Evolutionary conservation across 1,284 basidiomycete genomes (phyloP).

Genomic region (Cutaneotrichosporon mucoides): DNA sequence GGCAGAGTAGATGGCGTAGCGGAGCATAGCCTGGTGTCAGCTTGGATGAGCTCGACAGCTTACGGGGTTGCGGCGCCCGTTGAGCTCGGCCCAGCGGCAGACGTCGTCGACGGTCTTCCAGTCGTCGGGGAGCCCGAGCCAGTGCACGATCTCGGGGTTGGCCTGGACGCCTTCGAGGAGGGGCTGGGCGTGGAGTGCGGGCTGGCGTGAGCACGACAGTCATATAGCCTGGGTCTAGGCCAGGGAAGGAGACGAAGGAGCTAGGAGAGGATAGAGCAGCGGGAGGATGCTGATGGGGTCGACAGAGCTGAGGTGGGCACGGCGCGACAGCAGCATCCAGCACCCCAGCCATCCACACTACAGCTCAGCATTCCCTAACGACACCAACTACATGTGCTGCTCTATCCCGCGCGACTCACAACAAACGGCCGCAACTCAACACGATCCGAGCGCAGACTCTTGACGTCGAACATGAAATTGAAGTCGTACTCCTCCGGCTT

Average conservation of each 20-base stretch:
- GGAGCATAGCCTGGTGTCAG: constrained; percentile 10
- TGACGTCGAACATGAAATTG: constrained; percentile 41
- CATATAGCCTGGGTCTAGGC: no score
- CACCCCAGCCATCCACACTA: no score
- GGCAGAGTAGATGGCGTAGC: constrained; percentile 37
- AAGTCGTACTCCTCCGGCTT: constrained; percentile 43
- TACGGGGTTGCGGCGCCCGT: constrained; percentile 23
- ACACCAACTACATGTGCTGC: no score
- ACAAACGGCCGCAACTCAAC: constrained; percentile 17
- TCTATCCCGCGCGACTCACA: no score
- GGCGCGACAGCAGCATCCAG: no score
- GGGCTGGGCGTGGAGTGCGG: constrained; percentile 30
- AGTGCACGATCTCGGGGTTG: constrained; percentile 24
- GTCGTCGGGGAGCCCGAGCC: constrained; percentile 17
- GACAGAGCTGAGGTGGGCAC: no score
- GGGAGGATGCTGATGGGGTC: no score
- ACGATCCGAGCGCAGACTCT: constrained; percentile 30
- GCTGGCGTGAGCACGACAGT: constrained; percentile 1
- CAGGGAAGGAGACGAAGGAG: no score
- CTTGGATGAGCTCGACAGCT: constrained; percentile 1
- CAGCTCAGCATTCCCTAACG: no score
- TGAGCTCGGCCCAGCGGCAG: constrained; percentile 29
- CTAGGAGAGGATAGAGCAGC: no score
- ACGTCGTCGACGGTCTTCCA: constrained; percentile 28
- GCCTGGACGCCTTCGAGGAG: constrained; percentile 27